Evolutionary conservation across 805 yeast species (phyloP).

Genomic region (Torulaspora gathmanii): DNA sequence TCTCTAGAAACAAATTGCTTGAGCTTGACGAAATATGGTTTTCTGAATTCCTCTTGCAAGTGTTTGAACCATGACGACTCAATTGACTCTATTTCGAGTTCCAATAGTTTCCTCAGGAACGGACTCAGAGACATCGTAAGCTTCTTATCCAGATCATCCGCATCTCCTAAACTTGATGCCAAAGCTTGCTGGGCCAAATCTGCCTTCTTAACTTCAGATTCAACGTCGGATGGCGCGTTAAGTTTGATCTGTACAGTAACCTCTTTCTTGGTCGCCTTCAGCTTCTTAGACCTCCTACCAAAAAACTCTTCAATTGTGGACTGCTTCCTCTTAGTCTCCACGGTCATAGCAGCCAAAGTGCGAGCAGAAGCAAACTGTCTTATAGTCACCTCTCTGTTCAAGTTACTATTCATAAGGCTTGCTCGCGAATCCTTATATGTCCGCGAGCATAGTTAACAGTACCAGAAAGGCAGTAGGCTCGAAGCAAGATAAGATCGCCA

Average conservation of each 20-base stretch:
- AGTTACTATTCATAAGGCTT: neutral
- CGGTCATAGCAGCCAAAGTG: slow-evolving; percentile 8
- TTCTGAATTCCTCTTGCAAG: slow-evolving; percentile 65
- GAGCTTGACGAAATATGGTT: slow-evolving; percentile 75
- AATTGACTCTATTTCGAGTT: slow-evolving; percentile 63
- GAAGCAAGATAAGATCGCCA: neutral
- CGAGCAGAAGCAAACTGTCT: neutral
- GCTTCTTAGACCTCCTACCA: slow-evolving; percentile 10
- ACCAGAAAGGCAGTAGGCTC: neutral
- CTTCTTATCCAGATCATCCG: slow-evolving; percentile 4
- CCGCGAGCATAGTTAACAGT: neutral
- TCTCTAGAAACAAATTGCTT: slow-evolving; percentile 59
- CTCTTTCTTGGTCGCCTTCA: slow-evolving; percentile 4
- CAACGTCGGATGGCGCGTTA: slow-evolving; percentile 9
- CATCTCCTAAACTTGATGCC: neutral
- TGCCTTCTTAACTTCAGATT: neutral
- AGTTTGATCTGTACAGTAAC: neutral
- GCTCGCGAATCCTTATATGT: neutral
- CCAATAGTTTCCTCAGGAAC: slow-evolving; percentile 39
- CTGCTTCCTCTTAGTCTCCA: slow-evolving; percentile 13
- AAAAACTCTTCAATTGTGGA: slow-evolving; percentile 21
- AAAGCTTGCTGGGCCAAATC: neutral
- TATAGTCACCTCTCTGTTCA: neutral
- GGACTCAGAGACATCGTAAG: slow-evolving; percentile 15
- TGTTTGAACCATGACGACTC: slow-evolving; percentile 75